phyloP scores from a whole-genome alignment of 2,329 filamentous ascomycete genomes.

The Polytolypa hystricis region DNA sequence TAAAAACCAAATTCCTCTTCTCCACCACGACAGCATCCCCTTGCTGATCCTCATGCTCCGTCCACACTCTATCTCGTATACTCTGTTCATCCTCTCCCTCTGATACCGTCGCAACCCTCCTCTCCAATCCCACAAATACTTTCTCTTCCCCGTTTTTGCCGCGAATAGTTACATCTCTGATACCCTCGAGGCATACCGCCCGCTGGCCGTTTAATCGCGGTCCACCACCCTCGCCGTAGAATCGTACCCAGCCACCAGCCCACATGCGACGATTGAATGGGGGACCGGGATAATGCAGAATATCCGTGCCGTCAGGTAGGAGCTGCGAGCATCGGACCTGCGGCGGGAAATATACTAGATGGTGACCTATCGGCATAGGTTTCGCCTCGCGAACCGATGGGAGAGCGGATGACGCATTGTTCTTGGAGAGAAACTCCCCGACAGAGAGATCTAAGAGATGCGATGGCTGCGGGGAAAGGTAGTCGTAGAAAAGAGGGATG shows the following conservation, averaged over 20 bases:
- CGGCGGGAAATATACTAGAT: slow-evolving; percentile 79
- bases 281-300: slow-evolving; percentile 60
- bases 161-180: slow-evolving; percentile 39
- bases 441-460: slow-evolving; percentile 56
- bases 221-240: slow-evolving; percentile 25
- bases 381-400: slow-evolving; percentile 22
- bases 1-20: slow-evolving; percentile 52
- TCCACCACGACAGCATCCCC: slow-evolving; percentile 43
- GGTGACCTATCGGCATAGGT: slow-evolving; percentile 48
- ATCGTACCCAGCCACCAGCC: slow-evolving; percentile 66
- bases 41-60: slow-evolving; percentile 30
- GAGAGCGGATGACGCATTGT: slow-evolving; percentile 16
- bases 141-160: slow-evolving; percentile 44
- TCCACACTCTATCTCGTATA: slow-evolving; percentile 34
- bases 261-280: slow-evolving; percentile 73
- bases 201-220: slow-evolving; percentile 25
- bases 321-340: slow-evolving; percentile 51
- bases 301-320: slow-evolving; percentile 74
- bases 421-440: slow-evolving; percentile 40
- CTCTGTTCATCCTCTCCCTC: slow-evolving; percentile 24
- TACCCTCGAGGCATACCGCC: slow-evolving; percentile 36
- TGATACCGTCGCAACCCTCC: slow-evolving; percentile 35
- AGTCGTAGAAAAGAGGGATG: slow-evolving; percentile 42
- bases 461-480: slow-evolving; percentile 50
- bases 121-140: slow-evolving; percentile 50